A percentile compares a stretch with the other conserved stretches of the same genome.
Evolutionary conservation across 1,284 basidiomycete species (phyloP).

Genomic region (Sporisorium reilianum): DNA sequence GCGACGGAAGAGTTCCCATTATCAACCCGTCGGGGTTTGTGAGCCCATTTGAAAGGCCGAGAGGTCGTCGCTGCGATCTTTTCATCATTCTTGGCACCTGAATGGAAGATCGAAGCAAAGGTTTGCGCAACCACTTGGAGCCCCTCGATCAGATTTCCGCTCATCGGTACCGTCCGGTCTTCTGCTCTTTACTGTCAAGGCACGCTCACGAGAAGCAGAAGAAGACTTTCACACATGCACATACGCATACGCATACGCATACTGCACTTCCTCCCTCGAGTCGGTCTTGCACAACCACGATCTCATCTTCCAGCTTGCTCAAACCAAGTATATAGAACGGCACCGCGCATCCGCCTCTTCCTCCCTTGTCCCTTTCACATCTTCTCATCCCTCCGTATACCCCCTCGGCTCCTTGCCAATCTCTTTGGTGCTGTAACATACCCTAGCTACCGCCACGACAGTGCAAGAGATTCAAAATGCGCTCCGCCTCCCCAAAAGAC

Average conservation of each 20-base stretch:
- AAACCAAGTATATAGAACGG: constrained; percentile 5
- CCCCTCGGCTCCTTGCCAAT: background rate
- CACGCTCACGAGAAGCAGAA: background rate
- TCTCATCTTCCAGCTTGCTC: background rate
- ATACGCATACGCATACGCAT: background rate
- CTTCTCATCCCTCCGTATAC: constrained; percentile 1
- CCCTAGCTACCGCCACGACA: constrained; percentile 6
- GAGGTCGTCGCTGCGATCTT: constrained; percentile 5
- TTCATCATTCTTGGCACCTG: constrained; percentile 9
- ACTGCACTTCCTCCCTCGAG: background rate
- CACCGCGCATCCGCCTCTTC: constrained; percentile 1
- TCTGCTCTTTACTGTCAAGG: background rate
- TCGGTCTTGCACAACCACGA: background rate
- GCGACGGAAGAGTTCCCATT: constrained; percentile 6
- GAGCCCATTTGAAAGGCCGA: constrained; percentile 1
- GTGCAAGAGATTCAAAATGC: constrained; percentile 8
- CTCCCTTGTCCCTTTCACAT: background rate
- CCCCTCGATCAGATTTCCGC: constrained; percentile 15
- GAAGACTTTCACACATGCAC: background rate
- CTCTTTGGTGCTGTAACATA: background rate
- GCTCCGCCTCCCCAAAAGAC: constrained; percentile 11
- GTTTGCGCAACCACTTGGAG: background rate
- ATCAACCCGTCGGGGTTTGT: constrained; percentile 14
- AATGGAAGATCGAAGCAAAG: constrained; percentile 13
- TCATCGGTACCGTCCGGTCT: background rate